Conservation (phyloP, 768 basidiomycete species). For the Ramaria rubella region DNA sequence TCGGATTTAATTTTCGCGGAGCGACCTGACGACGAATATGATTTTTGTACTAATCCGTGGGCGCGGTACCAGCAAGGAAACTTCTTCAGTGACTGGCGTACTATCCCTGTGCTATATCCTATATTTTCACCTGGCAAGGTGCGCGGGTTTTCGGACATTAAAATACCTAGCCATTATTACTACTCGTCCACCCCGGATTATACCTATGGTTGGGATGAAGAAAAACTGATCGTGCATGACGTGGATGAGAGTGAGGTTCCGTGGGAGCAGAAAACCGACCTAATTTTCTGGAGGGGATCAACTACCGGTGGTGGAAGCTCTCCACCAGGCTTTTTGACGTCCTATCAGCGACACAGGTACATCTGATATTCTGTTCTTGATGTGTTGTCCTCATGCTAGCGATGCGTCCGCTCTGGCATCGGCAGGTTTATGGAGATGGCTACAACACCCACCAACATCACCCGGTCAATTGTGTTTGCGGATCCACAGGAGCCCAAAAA, state of each 20-base stretch:
- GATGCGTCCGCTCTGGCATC: no score
- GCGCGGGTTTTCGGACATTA: conserved; percentile 79
- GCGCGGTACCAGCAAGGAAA: conserved; percentile 86
- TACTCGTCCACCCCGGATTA: conserved; percentile 75
- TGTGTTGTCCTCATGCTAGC: conserved; percentile 2
- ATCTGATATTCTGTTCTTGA: conserved; percentile 14
- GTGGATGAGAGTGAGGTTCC: conserved; percentile 81
- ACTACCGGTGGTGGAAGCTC: conserved; percentile 92
- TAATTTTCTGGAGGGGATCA: conserved; percentile 92
- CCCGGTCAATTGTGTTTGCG: conserved; percentile 63
- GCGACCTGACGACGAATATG: conserved; percentile 54
- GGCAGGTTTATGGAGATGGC: conserved; percentile 77
- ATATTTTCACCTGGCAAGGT: conserved; percentile 90
- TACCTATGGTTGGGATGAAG: conserved; percentile 87
- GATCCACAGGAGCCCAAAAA: conserved; percentile 53
- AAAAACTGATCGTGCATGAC: conserved; percentile 56
- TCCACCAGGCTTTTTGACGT: conserved; percentile 73
- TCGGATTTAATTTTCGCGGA: conserved; percentile 58
- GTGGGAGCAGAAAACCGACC: conserved; percentile 85
- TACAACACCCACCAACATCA: conserved; percentile 45
- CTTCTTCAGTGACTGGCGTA: conserved; percentile 96
- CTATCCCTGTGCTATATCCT: conserved; percentile 83
- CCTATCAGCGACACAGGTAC: conserved; percentile 84
- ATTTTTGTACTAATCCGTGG: conserved; percentile 80
- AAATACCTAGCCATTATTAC: conserved; percentile 96